Evolutionary conservation across 257 asterid species (phyloP).

Genomic region (Solanum paucissectum): DNA sequence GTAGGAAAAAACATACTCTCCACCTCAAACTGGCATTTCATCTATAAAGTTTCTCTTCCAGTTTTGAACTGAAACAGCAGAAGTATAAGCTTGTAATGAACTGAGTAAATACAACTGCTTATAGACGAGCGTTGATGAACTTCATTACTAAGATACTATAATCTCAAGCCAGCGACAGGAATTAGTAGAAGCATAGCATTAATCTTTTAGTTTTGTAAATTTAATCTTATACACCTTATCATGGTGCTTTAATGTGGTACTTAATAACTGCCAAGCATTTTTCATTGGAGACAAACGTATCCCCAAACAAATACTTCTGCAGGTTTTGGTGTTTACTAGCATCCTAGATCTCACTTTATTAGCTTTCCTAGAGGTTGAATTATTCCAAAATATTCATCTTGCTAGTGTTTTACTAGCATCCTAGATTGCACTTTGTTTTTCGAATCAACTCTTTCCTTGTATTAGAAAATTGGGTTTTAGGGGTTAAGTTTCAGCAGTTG

Average conservation of each 20-base stretch:
- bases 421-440: not conserved
- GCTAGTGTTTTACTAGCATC: not conserved
- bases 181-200: not conserved
- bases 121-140: not conserved
- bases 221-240: not conserved
- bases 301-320: not conserved
- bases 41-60: not conserved
- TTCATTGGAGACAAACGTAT: not conserved
- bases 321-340: not conserved
- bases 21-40: not conserved
- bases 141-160: not conserved
- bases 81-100: not conserved
- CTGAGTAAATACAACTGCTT: not conserved
- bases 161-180: not conserved
- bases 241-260: not conserved
- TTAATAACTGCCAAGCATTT: not conserved
- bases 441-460: not conserved
- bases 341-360: not conserved
- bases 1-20: not conserved
- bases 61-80: not conserved
- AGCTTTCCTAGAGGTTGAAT: not conserved
- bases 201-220: not conserved
- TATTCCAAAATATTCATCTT: not conserved
- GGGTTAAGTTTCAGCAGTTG: not conserved
- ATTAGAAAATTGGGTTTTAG: not conserved